These are phyloP conservation scores for Aspergillus conjunctus DNA, from an alignment of 495 filamentous ascomycete genomes.

Conservation along the genomic window DNA sequence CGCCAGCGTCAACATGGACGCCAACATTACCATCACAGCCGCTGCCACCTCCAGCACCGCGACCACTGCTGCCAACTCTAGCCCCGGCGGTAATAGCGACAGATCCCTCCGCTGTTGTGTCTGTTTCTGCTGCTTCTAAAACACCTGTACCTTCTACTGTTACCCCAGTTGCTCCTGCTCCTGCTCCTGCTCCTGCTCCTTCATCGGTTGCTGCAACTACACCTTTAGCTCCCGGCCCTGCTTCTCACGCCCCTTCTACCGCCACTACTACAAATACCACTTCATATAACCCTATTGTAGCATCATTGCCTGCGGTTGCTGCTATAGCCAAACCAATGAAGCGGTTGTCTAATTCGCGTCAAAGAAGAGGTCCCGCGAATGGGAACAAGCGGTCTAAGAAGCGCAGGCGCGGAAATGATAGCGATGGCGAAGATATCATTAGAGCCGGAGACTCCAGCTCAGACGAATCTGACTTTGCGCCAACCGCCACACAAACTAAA, in stretches of 20 bases:
- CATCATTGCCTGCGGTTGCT: background rate
- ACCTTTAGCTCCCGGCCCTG: background rate
- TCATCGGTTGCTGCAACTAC: background rate
- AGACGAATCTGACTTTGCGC: constrained; percentile 53
- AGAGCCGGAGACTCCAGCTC: constrained; percentile 50
- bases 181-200: background rate
- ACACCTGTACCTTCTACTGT: background rate
- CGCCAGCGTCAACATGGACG: background rate
- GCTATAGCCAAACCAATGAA: constrained; percentile 17
- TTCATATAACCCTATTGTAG: background rate
- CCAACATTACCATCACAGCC: constrained; percentile 4
- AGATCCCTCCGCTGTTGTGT: background rate
- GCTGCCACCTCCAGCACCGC: constrained; percentile 4
- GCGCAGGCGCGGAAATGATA: constrained; percentile 50
- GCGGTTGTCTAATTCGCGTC: constrained; percentile 14
- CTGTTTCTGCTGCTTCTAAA: background rate
- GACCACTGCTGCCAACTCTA: background rate
- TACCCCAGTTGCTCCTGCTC: background rate
- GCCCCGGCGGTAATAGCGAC: background rate
- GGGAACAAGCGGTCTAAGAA: constrained; percentile 37
- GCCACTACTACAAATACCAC: background rate
- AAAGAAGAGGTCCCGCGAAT: constrained; percentile 18
- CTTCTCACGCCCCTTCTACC: background rate
- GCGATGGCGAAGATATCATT: constrained; percentile 45
- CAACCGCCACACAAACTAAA: constrained; percentile 69